A percentile compares a stretch with the other conserved stretches of the same genome.
These are phyloP conservation scores for Trichophyton schoenleinii DNA, from an alignment of 2,329 filamentous ascomycete species.

Conservation along the genomic window DNA sequence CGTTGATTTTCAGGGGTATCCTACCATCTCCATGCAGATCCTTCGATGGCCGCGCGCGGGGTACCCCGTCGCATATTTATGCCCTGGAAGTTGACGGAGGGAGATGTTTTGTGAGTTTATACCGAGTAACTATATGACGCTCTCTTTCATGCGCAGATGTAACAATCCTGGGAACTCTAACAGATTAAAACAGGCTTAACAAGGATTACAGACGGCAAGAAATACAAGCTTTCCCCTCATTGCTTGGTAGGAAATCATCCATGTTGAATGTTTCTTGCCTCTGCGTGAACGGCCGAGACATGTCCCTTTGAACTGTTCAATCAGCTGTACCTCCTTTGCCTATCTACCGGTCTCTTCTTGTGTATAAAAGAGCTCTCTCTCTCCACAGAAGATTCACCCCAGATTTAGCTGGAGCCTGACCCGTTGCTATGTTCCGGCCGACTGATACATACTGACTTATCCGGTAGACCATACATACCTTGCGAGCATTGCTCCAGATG, in stretches of 20 bases:
- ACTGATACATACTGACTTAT: neutral
- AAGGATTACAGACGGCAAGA: neutral
- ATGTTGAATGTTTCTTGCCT: neutral
- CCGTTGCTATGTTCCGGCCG: neutral
- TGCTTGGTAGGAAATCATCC: neutral
- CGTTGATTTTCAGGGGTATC: neutral
- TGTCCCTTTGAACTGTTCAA: neutral
- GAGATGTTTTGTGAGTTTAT: no score
- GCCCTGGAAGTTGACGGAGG: neutral
- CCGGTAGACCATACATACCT: neutral
- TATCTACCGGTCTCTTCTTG: no score
- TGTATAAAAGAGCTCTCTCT: no score
- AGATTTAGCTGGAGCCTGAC: no score
- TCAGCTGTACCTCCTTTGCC: no score
- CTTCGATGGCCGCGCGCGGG: neutral
- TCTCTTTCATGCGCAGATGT: neutral
- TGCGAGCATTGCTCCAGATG: neutral
- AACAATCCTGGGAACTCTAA: neutral
- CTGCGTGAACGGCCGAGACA: neutral
- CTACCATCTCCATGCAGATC: neutral
- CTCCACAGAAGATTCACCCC: no score
- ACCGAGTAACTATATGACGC: no score
- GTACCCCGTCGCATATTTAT: neutral
- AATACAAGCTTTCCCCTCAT: neutral
- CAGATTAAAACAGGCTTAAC: neutral